Percentiles rank a stretch among this genome's conserved stretches.
Evolutionary conservation across 2,329 filamentous ascomycete species (phyloP).

Genomic region (Claviceps humidiphila): DNA sequence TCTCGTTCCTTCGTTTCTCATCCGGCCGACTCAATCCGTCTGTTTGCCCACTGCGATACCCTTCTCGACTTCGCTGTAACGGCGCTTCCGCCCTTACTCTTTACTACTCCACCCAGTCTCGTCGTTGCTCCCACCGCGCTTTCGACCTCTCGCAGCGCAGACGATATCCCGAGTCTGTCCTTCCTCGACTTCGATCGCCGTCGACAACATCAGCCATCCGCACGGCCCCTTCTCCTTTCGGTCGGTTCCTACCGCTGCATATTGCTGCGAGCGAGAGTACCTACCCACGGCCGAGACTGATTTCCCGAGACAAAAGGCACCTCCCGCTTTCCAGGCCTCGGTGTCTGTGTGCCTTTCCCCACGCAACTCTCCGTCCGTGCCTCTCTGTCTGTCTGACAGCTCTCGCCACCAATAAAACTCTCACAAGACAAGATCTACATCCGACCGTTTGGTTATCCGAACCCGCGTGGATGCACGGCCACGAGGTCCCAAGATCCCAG

Average conservation of each 20-base stretch:
- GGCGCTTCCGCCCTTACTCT: background rate
- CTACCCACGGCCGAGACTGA: background rate
- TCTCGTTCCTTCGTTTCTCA: background rate
- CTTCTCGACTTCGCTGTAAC: background rate
- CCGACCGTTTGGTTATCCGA: background rate
- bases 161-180: background rate
- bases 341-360: background rate
- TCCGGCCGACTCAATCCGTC: background rate
- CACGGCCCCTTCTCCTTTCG: background rate
- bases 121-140: slow-evolving; percentile 1
- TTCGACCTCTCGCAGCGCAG: background rate
- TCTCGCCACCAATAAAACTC: background rate
- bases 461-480: slow-evolving; percentile 2
- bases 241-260: background rate
- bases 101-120: background rate
- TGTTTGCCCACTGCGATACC: slow-evolving; percentile 1
- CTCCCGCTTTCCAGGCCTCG: background rate
- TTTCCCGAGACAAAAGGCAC: background rate
- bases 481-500: background rate
- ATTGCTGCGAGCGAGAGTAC: background rate
- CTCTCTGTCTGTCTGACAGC: background rate
- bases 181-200: background rate
- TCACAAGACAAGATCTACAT: background rate
- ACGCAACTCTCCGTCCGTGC: background rate
- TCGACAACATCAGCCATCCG: background rate